Conservation (phyloP, 2,329 filamentous ascomycete genomes). For the Cordyceps farinosa region DNA sequence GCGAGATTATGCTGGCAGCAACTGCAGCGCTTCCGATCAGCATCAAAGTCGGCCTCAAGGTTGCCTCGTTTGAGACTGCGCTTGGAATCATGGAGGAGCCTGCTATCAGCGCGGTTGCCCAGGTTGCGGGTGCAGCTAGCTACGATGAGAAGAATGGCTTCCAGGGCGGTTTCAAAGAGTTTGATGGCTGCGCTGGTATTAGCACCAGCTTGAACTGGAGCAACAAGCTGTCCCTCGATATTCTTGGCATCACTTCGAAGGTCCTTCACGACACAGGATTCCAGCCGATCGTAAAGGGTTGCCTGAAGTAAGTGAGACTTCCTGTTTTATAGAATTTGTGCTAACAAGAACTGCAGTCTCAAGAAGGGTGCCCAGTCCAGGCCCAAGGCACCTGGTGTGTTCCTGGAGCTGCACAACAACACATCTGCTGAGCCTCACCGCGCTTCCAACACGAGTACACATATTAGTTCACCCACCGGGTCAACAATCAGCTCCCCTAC, state of each 20-base stretch:
- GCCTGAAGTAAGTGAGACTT: constrained; percentile 24
- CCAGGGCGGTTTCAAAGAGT: constrained; percentile 22
- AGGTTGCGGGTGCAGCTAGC: constrained; percentile 21
- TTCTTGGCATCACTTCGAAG: constrained; percentile 19
- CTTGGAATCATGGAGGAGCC: constrained; percentile 28
- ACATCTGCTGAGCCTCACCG: neutral
- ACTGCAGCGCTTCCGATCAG: constrained; percentile 29
- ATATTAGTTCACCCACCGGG: neutral
- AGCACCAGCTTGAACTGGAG: constrained; percentile 28
- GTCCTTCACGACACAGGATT: constrained; percentile 26
- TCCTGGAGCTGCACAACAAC: neutral
- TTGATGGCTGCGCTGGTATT: constrained; percentile 27
- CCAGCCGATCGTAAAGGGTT: constrained; percentile 21
- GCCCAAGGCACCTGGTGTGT: neutral
- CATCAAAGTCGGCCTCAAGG: constrained; percentile 25
- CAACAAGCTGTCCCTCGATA: constrained; percentile 26
- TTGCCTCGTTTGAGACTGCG: constrained; percentile 23
- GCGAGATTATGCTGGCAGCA: constrained; percentile 26
- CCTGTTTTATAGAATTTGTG: neutral
- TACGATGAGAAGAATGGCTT: constrained; percentile 18
- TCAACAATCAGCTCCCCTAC: neutral
- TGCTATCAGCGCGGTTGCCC: constrained; percentile 25
- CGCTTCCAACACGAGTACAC: neutral
- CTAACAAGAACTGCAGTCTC: neutral
- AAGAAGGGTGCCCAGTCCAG: neutral